These are phyloP conservation scores for Sphaerostilbella broomeana DNA, from an alignment of 2,329 filamentous ascomycete species.

Conservation along the genomic window DNA sequence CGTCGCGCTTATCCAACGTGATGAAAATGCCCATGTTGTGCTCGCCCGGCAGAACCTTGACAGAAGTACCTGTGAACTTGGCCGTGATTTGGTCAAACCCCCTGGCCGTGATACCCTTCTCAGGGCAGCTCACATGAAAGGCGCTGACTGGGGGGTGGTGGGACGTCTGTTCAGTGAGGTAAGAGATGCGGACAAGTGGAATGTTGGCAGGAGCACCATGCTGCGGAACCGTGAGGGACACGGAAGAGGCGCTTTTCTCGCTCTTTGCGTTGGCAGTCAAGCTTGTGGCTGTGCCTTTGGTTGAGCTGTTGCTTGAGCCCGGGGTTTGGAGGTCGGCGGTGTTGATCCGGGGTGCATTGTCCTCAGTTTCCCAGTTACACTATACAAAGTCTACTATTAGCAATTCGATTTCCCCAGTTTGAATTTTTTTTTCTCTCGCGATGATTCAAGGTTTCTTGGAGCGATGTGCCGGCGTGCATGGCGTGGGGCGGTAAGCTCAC, in stretches of 20 bases:
- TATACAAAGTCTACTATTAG: constrained; percentile 30
- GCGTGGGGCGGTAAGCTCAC: constrained; percentile 41
- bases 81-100: constrained; percentile 96
- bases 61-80: constrained; percentile 93
- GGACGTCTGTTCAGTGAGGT: constrained; percentile 94
- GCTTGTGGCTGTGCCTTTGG: constrained; percentile 40
- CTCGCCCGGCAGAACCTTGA: constrained; percentile 84
- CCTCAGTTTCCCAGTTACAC: constrained; percentile 93
- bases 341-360: constrained; percentile 62
- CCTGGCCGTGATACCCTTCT: constrained; percentile 78
- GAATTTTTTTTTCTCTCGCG: too few species aligned
- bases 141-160: constrained; percentile 97
- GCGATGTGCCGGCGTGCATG: too few species aligned
- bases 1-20: constrained; percentile 67
- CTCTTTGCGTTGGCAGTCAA: constrained; percentile 39
- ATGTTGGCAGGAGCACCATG: constrained; percentile 37
- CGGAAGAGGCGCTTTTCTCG: constrained; percentile 41
- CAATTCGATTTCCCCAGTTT: neutral
- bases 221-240: constrained; percentile 46
- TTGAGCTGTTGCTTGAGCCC: constrained; percentile 27
- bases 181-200: constrained; percentile 68
- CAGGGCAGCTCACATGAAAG: constrained; percentile 87
- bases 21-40: constrained; percentile 97
- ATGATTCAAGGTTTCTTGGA: too few species aligned
- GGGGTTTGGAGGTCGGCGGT: constrained; percentile 34